These are phyloP conservation scores for Xylariaceae sp. DNA, from an alignment of 2,329 filamentous ascomycete species.

Conservation along the genomic window DNA sequence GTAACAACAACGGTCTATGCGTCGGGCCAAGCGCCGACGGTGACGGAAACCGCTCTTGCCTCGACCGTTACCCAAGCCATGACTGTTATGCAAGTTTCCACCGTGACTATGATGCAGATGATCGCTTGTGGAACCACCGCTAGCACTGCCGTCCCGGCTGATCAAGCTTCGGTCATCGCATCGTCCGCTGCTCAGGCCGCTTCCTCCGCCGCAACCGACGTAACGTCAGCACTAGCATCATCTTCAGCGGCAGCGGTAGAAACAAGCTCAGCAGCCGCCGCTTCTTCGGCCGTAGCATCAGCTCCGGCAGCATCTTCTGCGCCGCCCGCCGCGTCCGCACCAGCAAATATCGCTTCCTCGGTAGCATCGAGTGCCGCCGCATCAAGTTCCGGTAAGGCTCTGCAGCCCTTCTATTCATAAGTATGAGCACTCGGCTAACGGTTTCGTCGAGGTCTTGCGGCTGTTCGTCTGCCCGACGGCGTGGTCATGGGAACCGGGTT, in stretches of 20 bases:
- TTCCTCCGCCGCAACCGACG: constrained; percentile 20
- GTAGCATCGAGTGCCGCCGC: not conserved
- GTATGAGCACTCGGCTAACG: not conserved
- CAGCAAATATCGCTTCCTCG: not conserved
- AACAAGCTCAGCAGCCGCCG: not conserved
- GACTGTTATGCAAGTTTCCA: constrained; percentile 27
- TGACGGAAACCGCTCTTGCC: constrained; percentile 43
- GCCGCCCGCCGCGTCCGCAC: not conserved
- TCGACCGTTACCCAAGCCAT: constrained; percentile 12
- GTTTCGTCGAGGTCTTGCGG: constrained; percentile 6
- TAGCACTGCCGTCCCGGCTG: constrained; percentile 25
- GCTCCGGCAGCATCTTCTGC: not conserved
- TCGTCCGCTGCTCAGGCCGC: constrained; percentile 30
- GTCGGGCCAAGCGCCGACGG: constrained; percentile 31
- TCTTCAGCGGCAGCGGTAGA: not conserved
- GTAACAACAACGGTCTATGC: constrained; percentile 41
- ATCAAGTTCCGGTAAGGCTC: not conserved
- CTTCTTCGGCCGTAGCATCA: constrained; percentile 4
- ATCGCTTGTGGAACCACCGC: constrained; percentile 33
- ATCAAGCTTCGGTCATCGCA: constrained; percentile 30
- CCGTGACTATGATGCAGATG: constrained; percentile 35
- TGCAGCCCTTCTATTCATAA: not conserved
- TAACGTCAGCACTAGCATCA: constrained; percentile 7
- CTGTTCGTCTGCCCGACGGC: constrained; percentile 6
- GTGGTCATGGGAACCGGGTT: constrained; percentile 2